Evolutionary conservation across 768 basidiomycete species (phyloP).

Genomic region (Gloeophyllum trabeum): DNA sequence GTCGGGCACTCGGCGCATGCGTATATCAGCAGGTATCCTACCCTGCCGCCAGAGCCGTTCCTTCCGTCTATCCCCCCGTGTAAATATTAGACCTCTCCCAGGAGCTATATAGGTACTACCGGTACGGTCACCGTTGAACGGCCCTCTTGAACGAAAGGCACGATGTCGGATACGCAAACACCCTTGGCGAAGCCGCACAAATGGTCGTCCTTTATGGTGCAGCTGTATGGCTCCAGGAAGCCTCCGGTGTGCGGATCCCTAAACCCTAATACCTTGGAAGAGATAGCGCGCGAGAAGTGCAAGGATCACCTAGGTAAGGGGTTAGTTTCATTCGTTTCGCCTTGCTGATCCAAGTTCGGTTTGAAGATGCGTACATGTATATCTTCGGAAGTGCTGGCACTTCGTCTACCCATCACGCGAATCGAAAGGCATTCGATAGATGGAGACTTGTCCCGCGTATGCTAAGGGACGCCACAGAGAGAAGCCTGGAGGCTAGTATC

Average conservation of each 20-base stretch:
- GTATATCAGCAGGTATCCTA: no score
- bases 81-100: no score
- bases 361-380: conserved; percentile 59
- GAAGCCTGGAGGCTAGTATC: conserved; percentile 44
- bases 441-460: conserved; percentile 77
- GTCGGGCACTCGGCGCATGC: no score
- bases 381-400: conserved; percentile 71
- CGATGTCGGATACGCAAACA: no score
- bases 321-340: not conserved
- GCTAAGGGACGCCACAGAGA: conserved; percentile 48
- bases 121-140: no score
- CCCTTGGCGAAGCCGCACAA: not conserved
- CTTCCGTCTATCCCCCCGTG: no score
- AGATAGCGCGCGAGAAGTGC: conserved; percentile 50
- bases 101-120: no score
- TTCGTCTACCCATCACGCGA: conserved; percentile 53
- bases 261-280: conserved; percentile 48
- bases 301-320: conserved; percentile 43
- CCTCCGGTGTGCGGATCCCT: conserved; percentile 42
- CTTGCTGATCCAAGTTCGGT: not conserved
- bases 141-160: no score
- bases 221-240: conserved; percentile 11
- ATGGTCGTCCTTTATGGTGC: conserved; percentile 13
- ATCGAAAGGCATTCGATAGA: conserved; percentile 49
- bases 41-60: no score